Evolutionary conservation across 306 rosid species (phyloP).

Genomic region (Senna siamea): DNA sequence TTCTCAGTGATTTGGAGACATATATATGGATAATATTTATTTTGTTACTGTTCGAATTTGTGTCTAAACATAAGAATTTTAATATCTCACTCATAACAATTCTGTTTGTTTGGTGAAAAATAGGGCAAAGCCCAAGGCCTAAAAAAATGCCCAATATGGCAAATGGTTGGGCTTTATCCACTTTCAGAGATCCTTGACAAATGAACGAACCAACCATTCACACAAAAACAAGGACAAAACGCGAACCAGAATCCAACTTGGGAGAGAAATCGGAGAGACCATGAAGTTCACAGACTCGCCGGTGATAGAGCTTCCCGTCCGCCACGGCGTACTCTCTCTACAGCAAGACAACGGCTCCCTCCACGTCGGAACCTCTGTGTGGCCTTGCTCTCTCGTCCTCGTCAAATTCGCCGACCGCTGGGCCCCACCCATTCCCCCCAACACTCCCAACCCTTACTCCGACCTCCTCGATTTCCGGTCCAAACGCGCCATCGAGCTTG

Average conservation of each 20-base stretch:
- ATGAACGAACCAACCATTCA: neutral
- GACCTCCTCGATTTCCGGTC: constrained; percentile 60
- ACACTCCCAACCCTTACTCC: constrained; percentile 60
- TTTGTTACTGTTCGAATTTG: too few relatives aligned
- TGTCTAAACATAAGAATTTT: too few relatives aligned
- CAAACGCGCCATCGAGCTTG: constrained; percentile 87
- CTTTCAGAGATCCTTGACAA: neutral
- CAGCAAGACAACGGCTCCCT: constrained; percentile 91
- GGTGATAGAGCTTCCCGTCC: constrained; percentile 72
- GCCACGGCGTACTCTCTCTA: constrained; percentile 59
- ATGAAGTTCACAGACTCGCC: constrained; percentile 97
- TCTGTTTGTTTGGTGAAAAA: too few relatives aligned
- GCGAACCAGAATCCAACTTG: neutral
- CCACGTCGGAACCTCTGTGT: constrained; percentile 91
- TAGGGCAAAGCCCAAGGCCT: neutral
- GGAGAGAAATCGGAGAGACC: neutral
- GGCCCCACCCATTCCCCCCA: constrained; percentile 43
- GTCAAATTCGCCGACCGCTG: constrained; percentile 91
- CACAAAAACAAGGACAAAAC: neutral
- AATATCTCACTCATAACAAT: too few relatives aligned
- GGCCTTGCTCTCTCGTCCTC: constrained; percentile 95
- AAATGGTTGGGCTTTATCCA: neutral
- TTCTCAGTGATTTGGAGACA: too few relatives aligned
- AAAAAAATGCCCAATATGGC: neutral
- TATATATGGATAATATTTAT: too few relatives aligned